phyloP scores from a whole-genome alignment of 2,329 filamentous ascomycete species.

The Pseudogymnoascus sp. region DNA sequence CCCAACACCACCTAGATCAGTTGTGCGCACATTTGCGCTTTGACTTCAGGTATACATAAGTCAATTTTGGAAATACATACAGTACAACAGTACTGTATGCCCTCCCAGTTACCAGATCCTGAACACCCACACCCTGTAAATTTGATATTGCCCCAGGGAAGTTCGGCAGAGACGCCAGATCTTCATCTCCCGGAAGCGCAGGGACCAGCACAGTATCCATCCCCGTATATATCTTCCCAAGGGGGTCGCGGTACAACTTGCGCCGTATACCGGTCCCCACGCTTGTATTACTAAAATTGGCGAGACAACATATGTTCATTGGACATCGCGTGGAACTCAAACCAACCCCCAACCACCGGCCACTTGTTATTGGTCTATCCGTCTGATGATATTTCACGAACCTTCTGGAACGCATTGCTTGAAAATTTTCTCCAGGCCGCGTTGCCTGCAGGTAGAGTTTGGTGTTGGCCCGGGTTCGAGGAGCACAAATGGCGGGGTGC shows the following conservation, averaged over 20 bases:
- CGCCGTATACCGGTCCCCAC: background rate
- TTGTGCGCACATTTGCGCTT: background rate
- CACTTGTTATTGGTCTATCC: background rate
- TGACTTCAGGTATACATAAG: background rate
- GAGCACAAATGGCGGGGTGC: background rate
- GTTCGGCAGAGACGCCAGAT: background rate
- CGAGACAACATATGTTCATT: background rate
- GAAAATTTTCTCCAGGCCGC: background rate
- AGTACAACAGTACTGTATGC: no score
- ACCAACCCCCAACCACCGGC: background rate
- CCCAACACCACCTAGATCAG: background rate
- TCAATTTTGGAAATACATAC: background rate
- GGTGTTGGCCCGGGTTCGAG: no score
- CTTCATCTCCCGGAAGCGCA: background rate
- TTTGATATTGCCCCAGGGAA: background rate
- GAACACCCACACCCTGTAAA: background rate
- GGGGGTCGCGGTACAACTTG: background rate
- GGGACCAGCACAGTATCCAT: background rate
- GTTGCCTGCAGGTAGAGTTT: background rate
- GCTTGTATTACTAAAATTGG: background rate
- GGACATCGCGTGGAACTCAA: background rate
- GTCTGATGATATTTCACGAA: background rate
- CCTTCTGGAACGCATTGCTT: background rate
- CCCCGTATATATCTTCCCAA: background rate
- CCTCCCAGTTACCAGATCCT: no score